Evolutionary conservation across 495 filamentous ascomycete species (phyloP).

Genomic region (Penicillium odoratum): DNA sequence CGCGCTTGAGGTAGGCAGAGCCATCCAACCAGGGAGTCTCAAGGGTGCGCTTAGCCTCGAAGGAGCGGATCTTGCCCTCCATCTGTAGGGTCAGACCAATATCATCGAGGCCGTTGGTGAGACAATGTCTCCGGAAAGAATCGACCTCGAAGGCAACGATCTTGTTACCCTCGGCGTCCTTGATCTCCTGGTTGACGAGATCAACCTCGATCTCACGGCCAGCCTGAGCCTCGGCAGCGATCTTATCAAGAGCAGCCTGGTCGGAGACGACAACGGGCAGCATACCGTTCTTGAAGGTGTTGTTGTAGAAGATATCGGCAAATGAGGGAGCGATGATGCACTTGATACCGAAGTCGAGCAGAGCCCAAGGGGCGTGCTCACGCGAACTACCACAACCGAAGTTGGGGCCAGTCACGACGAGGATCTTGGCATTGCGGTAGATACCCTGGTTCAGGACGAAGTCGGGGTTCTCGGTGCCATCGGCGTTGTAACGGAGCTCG

Average conservation of each 20-base stretch:
- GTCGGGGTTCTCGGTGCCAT: conserved; percentile 70
- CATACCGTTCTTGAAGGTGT: conserved; percentile 99
- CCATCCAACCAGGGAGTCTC: conserved; percentile 95
- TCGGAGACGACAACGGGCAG: conserved; percentile 78
- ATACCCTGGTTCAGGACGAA: conserved; percentile 92
- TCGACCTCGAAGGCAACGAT: conserved; percentile 84
- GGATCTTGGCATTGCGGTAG: conserved; percentile 82
- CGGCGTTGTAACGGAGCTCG: conserved; percentile 73
- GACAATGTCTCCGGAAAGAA: conserved; percentile 88
- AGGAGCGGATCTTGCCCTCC: conserved; percentile 81
- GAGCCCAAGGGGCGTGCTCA: conserved; percentile 96
- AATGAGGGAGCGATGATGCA: conserved; percentile 90
- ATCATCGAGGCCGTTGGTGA: conserved; percentile 93
- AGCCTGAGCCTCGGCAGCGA: conserved; percentile 78
- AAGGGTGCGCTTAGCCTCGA: conserved; percentile 72
- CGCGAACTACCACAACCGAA: conserved; percentile 94
- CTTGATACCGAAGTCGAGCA: conserved; percentile 94
- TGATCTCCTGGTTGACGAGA: conserved; percentile 81
- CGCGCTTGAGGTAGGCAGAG: conserved; percentile 74
- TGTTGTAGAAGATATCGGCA: conserved; percentile 99
- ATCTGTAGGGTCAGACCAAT: conserved; percentile 93
- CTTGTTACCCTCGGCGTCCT: conserved; percentile 67
- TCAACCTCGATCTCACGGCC: conserved; percentile 91
- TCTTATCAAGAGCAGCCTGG: conserved; percentile 60
- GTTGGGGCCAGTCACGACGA: conserved; percentile 90